Percentiles rank a stretch among this genome's conserved stretches.
These are phyloP conservation scores for Protomyces inundatus DNA, from an alignment of 1,139 yeast species.

Conservation along the genomic window DNA sequence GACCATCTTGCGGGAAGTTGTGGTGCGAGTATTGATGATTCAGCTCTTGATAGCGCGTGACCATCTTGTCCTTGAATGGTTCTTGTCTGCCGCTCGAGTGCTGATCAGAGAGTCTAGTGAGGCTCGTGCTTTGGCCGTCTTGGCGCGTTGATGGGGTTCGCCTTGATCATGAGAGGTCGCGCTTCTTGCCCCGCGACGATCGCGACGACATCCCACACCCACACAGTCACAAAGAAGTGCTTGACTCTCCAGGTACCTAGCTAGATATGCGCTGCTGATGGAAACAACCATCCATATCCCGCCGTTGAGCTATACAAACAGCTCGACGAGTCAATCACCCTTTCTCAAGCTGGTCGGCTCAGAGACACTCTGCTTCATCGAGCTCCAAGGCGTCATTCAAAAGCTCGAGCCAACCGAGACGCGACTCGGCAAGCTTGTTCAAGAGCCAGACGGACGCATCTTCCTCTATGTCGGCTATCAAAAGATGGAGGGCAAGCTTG, in stretches of 20 bases:
- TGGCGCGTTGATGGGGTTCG: no score
- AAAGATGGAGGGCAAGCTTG: constrained; percentile 26
- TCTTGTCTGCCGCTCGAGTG: not conserved
- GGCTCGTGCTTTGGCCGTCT: no score
- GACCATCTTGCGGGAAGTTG: not conserved
- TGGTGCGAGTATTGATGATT: not conserved
- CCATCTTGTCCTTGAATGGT: not conserved
- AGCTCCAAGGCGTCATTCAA: constrained; percentile 27
- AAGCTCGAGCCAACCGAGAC: constrained; percentile 8
- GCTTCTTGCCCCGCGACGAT: not conserved
- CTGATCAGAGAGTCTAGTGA: not conserved
- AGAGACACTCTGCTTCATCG: constrained; percentile 21
- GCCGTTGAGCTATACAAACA: not conserved
- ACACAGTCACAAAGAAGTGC: not conserved
- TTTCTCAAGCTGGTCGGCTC: constrained; percentile 15
- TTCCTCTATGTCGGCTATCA: constrained; percentile 28
- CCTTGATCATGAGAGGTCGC: no score
- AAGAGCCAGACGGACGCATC: constrained; percentile 16
- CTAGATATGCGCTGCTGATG: not conserved
- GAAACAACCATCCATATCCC: constrained; percentile 14
- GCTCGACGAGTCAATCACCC: not conserved
- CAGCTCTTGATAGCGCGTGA: not conserved
- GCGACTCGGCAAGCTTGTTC: constrained; percentile 8
- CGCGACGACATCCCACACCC: not conserved
- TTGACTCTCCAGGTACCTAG: not conserved